Evolutionary conservation across 2,329 filamentous ascomycete genomes (phyloP).

Genomic region (Neopestalotiopsis sp.): DNA sequence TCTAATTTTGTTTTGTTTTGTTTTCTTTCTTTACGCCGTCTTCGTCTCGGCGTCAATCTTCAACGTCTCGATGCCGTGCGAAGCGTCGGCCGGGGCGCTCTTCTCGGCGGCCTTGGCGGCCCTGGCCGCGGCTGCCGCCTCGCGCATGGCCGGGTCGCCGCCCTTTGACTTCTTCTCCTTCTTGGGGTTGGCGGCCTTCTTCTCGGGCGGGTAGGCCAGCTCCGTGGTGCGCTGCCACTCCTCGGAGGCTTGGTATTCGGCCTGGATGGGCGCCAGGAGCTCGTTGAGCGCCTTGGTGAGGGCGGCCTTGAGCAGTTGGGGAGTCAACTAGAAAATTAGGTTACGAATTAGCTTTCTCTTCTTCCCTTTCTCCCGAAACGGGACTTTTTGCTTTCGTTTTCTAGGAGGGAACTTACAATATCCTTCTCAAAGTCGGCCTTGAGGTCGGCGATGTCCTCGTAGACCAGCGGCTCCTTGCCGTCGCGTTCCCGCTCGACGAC

Average conservation of each 20-base stretch:
- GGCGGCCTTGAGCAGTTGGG: conserved; percentile 87
- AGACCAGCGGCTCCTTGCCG: conserved; percentile 74
- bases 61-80: conserved; percentile 17
- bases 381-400: not conserved
- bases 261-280: conserved; percentile 79
- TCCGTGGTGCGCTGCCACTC: conserved; percentile 82
- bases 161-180: conserved; percentile 42
- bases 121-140: conserved; percentile 3
- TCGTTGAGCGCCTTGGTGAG: conserved; percentile 74
- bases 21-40: not conserved
- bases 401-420: conserved; percentile 57
- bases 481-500: conserved; percentile 69
- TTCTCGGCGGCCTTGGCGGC: conserved; percentile 13
- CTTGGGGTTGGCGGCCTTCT: conserved; percentile 78
- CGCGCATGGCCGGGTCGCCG: conserved; percentile 12
- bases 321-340: conserved; percentile 65
- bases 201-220: conserved; percentile 79
- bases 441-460: conserved; percentile 76
- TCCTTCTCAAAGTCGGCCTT: conserved; percentile 82
- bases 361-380: conserved; percentile 18
- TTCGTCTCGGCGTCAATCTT: conserved; percentile 15
- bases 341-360: conserved; percentile 23
- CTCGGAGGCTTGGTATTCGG: conserved; percentile 68
- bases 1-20: not conserved
- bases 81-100: conserved; percentile 10